A percentile compares a stretch with the other conserved stretches of the same genome.
Conservation (phyloP, 805 yeast species). For the Candida nitratophila region DNA sequence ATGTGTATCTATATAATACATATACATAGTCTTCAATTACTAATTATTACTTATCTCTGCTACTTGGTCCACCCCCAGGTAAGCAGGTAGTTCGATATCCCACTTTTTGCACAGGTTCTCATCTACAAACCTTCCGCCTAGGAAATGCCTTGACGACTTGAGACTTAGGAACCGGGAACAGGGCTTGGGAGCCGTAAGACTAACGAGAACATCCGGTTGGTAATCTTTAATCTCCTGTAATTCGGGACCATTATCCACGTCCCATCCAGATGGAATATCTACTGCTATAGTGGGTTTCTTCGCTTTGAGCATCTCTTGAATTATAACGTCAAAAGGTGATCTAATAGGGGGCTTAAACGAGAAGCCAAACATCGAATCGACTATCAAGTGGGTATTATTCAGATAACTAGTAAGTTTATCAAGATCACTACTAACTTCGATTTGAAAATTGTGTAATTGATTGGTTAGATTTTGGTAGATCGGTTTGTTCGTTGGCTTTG, state of each 20-base stretch:
- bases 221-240: slow-evolving; percentile 25
- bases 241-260: slow-evolving; percentile 80
- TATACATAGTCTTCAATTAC: no score
- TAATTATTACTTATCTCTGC: slow-evolving; percentile 26
- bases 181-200: slow-evolving; percentile 92
- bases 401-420: slow-evolving; percentile 22
- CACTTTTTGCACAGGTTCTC: slow-evolving; percentile 60
- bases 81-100: slow-evolving; percentile 59
- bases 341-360: slow-evolving; percentile 87
- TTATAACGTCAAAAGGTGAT: slow-evolving; percentile 56
- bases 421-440: slow-evolving; percentile 39
- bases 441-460: slow-evolving; percentile 61
- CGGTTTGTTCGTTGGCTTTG: slow-evolving; percentile 53
- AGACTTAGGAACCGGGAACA: slow-evolving; percentile 48
- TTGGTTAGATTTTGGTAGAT: slow-evolving; percentile 54
- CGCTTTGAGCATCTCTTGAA: slow-evolving; percentile 29
- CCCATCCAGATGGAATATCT: slow-evolving; percentile 97
- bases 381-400: slow-evolving; percentile 37
- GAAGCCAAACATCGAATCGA: slow-evolving; percentile 90
- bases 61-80: slow-evolving; percentile 52
- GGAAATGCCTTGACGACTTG: slow-evolving; percentile 45
- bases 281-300: slow-evolving; percentile 66
- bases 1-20: no score
- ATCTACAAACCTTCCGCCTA: slow-evolving; percentile 87
- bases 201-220: slow-evolving; percentile 62